Percentiles rank a stretch among this genome's conserved stretches.
Evolutionary conservation across 116 monocot species (phyloP).

Genomic region (Iris pallida): DNA sequence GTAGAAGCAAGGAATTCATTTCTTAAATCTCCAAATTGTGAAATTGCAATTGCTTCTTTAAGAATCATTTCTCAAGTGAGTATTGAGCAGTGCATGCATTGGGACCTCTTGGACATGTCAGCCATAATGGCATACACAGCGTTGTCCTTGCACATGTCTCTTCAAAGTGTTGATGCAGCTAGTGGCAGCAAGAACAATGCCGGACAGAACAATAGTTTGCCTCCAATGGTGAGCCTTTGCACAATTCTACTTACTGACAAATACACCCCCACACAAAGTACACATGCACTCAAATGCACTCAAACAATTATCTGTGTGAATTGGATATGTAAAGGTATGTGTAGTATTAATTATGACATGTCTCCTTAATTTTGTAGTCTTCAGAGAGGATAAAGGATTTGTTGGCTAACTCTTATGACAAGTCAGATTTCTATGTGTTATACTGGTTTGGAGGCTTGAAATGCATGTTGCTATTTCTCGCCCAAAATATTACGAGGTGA

Average conservation of each 20-base stretch:
- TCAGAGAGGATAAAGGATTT: too few relatives aligned
- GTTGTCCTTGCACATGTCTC: constrained; percentile 36
- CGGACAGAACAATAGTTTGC: background rate
- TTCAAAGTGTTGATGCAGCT: constrained; percentile 29
- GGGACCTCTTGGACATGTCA: constrained; percentile 39
- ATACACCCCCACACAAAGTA: background rate
- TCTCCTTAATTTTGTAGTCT: too few relatives aligned
- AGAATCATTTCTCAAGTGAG: constrained; percentile 44
- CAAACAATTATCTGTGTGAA: background rate
- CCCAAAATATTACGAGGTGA: too few relatives aligned
- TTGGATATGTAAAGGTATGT: background rate
- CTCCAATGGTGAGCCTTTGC: constrained; percentile 4
- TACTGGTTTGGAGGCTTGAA: too few relatives aligned
- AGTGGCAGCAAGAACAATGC: constrained; percentile 1
- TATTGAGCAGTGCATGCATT: constrained; percentile 40
- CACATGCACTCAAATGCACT: background rate
- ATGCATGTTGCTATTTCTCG: too few relatives aligned
- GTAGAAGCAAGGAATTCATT: constrained; percentile 34
- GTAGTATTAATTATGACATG: too few relatives aligned
- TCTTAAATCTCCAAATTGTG: constrained; percentile 43
- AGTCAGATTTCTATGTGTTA: too few relatives aligned
- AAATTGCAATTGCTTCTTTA: constrained; percentile 40
- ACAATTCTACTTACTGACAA: background rate
- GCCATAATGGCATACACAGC: constrained; percentile 51
- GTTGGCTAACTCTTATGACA: too few relatives aligned